Percentiles rank a stretch among this genome's conserved stretches.
Evolutionary conservation across 768 basidiomycete species (phyloP).

Genomic region (Galerina sulciceps): DNA sequence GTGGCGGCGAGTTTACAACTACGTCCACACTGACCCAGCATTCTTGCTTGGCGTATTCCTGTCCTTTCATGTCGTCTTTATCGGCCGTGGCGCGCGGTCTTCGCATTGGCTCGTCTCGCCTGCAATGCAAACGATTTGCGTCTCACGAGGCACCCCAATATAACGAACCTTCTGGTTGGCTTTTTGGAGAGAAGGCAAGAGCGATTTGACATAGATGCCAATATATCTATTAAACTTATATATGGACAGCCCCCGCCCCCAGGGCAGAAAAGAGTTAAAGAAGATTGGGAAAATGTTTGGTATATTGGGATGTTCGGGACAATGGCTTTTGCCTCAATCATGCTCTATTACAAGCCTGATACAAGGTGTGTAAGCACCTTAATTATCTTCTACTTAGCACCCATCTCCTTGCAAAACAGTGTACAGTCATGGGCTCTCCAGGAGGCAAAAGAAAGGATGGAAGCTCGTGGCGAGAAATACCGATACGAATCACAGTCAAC

Average conservation of each 20-base stretch:
- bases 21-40: neutral
- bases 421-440: slow-evolving; percentile 92
- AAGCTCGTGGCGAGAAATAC: slow-evolving; percentile 89
- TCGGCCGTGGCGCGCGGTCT: slow-evolving; percentile 47
- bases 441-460: slow-evolving; percentile 90
- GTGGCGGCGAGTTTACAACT: neutral
- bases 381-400: neutral
- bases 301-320: slow-evolving; percentile 91
- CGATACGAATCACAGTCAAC: slow-evolving; percentile 70
- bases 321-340: slow-evolving; percentile 74
- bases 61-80: slow-evolving; percentile 40
- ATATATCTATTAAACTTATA: neutral
- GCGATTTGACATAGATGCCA: neutral
- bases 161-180: slow-evolving; percentile 86
- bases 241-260: slow-evolving; percentile 68
- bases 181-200: slow-evolving; percentile 89
- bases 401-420: slow-evolving; percentile 40
- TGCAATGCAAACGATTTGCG: slow-evolving; percentile 54
- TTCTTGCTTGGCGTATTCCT: neutral
- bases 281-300: slow-evolving; percentile 92
- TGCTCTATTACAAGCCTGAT: slow-evolving; percentile 92
- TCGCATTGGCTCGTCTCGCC: slow-evolving; percentile 40
- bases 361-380: slow-evolving; percentile 65
- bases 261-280: slow-evolving; percentile 85
- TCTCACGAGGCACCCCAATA: slow-evolving; percentile 83